Conservation (phyloP, 2,329 filamentous ascomycete species). For the Pestalotiopsis sp. region DNA sequence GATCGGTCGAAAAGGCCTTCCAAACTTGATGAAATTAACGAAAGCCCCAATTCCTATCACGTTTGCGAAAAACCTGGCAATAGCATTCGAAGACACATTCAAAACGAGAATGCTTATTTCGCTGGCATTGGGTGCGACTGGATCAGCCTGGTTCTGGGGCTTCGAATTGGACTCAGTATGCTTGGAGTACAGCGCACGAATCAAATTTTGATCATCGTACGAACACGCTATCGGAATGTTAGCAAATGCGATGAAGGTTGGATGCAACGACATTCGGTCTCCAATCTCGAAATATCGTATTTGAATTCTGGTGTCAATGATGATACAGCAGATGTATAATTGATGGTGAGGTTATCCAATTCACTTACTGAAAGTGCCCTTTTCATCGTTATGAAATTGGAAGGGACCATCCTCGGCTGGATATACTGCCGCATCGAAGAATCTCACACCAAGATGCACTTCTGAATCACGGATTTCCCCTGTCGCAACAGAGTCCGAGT, state of each 20-base stretch:
- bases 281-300: too few species aligned
- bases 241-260: too few species aligned
- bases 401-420: fast-evolving
- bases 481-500: not conserved
- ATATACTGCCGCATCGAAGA: not conserved
- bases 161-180: not conserved
- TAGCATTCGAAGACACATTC: not conserved
- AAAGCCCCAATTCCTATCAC: fast-evolving
- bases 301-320: too few species aligned
- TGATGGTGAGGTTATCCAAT: not conserved
- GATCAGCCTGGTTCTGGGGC: not conserved
- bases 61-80: not conserved
- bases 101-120: not conserved
- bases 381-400: not conserved
- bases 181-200: not conserved
- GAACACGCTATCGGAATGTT: too few species aligned
- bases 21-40: not conserved
- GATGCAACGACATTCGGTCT: too few species aligned
- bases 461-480: not conserved
- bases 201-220: not conserved
- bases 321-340: too few species aligned
- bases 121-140: not conserved
- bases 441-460: not conserved
- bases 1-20: not conserved
- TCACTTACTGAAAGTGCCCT: not conserved